phyloP scores from a whole-genome alignment of 1,139 yeast genomes.

The Zygoascus sp. region DNA sequence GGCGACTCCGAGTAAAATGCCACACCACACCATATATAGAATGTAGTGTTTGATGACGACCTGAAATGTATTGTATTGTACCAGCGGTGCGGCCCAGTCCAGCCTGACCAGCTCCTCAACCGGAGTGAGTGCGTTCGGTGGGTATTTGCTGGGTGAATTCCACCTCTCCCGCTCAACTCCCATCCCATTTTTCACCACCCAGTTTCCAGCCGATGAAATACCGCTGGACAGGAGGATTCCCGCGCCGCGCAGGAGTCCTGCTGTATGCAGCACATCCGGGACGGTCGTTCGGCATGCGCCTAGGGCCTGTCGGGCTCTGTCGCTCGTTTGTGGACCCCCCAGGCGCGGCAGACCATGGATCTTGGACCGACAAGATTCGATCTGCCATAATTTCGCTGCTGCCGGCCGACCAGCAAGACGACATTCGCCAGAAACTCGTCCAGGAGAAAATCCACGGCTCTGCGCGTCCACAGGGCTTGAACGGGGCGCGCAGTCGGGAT shows the following conservation, averaged over 20 bases:
- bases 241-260: not conserved
- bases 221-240: conserved; percentile 9
- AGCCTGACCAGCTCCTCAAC: no score
- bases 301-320: not conserved
- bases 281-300: not conserved
- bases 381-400: conserved; percentile 14
- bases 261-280: not conserved
- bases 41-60: not conserved
- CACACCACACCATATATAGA: no score
- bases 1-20: conserved; percentile 21
- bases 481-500: not conserved
- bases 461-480: not conserved
- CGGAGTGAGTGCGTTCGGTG: no score
- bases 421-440: conserved; percentile 2
- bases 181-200: not conserved
- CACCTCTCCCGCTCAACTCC: no score
- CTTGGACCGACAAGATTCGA: conserved; percentile 14
- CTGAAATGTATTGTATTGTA: no score
- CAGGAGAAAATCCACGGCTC: conserved; percentile 1
- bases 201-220: conserved; percentile 1
- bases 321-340: conserved; percentile 4
- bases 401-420: conserved; percentile 12
- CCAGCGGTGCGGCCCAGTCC: no score
- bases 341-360: conserved; percentile 3
- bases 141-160: no score